Evolutionary conservation across 192 early-diverging fungal species (phyloP).

Genomic region (Backusella westeae): DNA sequence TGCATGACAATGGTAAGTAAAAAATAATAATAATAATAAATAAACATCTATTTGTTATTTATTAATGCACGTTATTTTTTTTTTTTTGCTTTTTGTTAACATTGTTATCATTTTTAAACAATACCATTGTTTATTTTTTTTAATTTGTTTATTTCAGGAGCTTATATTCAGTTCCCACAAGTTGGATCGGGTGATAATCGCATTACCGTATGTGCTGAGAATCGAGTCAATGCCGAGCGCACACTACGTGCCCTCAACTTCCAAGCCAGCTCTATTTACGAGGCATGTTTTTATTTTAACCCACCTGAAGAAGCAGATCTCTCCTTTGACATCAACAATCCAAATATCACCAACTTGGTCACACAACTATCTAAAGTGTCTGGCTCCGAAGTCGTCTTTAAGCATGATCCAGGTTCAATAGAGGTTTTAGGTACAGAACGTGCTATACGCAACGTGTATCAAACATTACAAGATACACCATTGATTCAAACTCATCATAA

Average conservation of each 20-base stretch:
- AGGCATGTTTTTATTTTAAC: constrained; percentile 19
- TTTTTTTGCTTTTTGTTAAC: too few species aligned
- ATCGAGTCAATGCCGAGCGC: constrained; percentile 67
- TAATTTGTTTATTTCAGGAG: constrained; percentile 25
- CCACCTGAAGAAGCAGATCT: neutral
- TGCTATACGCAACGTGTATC: constrained; percentile 60
- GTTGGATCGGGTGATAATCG: constrained; percentile 52
- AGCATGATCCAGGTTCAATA: constrained; percentile 48
- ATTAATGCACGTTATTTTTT: too few species aligned
- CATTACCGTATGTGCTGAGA: constrained; percentile 64
- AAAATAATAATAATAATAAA: neutral
- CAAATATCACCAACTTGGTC: constrained; percentile 41
- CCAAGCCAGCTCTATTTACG: constrained; percentile 34
- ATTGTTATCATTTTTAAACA: neutral
- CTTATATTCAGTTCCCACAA: constrained; percentile 58
- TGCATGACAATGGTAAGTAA: constrained; percentile 71
- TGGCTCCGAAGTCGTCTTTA: constrained; percentile 62
- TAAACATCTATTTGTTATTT: neutral
- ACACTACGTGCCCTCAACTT: constrained; percentile 68
- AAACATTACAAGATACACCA: constrained; percentile 50
- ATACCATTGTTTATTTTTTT: constrained; percentile 4
- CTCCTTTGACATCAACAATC: constrained; percentile 24
- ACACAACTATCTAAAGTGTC: constrained; percentile 52
- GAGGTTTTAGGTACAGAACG: constrained; percentile 69
- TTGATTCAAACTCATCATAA: constrained; percentile 40